Evolutionary conservation across 257 asterid genomes (phyloP).

Genomic region (Solanum tacnaense): DNA sequence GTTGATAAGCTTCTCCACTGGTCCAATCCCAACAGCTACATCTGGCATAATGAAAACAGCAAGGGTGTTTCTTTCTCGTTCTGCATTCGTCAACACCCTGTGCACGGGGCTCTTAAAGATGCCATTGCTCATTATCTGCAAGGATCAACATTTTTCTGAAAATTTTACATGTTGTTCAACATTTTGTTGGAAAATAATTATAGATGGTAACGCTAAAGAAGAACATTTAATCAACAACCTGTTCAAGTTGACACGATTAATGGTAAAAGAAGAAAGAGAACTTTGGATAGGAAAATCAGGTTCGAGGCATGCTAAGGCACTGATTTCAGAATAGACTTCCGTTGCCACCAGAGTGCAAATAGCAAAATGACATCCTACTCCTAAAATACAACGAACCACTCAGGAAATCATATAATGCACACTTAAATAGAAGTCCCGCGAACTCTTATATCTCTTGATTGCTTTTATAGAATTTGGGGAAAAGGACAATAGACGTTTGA

Average conservation of each 20-base stretch:
- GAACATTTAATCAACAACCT: not conserved
- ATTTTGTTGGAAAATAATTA: not conserved
- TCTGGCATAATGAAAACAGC: slow-evolving; percentile 43
- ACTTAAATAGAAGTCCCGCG: no score
- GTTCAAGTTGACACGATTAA: not conserved
- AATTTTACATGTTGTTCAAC: not conserved
- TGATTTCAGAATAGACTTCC: not conserved
- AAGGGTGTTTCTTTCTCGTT: slow-evolving; percentile 35
- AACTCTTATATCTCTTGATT: no score
- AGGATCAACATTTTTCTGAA: not conserved
- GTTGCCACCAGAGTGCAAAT: not conserved
- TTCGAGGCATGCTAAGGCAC: not conserved
- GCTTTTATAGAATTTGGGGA: no score
- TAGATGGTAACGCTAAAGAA: not conserved
- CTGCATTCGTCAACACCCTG: slow-evolving; percentile 39
- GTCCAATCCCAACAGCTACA: slow-evolving; percentile 37
- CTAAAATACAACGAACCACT: not conserved
- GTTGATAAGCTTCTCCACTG: slow-evolving; percentile 32
- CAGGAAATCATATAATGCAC: no score
- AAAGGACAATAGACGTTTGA: no score
- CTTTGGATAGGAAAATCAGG: not conserved
- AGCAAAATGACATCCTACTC: not conserved
- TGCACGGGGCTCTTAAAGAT: slow-evolving; percentile 49
- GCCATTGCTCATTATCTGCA: slow-evolving; percentile 63
- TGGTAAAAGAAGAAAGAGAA: not conserved